A percentile compares a stretch with the other conserved stretches of the same genome.
phyloP scores from a whole-genome alignment of 208 protist genomes.

The Porcisia hertigi region DNA sequence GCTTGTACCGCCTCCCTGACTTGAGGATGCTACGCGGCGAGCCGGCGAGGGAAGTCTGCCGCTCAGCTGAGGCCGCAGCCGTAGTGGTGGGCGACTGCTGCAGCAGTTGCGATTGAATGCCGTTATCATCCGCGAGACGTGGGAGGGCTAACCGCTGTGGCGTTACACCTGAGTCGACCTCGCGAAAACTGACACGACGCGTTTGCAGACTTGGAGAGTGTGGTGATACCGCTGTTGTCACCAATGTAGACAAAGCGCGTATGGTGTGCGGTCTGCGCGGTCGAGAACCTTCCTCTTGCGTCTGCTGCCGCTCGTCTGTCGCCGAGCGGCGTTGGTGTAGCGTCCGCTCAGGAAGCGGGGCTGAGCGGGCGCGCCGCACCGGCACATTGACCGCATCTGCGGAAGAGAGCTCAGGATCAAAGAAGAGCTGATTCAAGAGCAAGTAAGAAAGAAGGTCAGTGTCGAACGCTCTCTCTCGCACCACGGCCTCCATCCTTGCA shows the following conservation, averaged over 20 bases:
- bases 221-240: constrained; percentile 4
- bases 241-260: not conserved
- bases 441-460: constrained; percentile 22
- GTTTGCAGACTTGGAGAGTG: not conserved
- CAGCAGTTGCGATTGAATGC: not conserved
- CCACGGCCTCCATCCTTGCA: not conserved
- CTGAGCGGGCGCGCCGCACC: not conserved
- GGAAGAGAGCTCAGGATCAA: not conserved
- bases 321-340: not conserved
- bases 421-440: constrained; percentile 27
- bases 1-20: constrained; percentile 42
- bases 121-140: not conserved
- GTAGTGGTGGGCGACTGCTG: not conserved
- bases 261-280: not conserved
- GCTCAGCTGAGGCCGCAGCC: not conserved
- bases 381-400: not conserved
- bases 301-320: not conserved
- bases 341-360: not conserved
- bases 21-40: constrained; percentile 49
- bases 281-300: not conserved
- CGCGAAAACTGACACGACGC: constrained; percentile 13
- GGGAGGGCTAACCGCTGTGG: not conserved
- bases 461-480: not conserved
- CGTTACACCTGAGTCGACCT: not conserved
- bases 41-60: not conserved